Base-by-base conservation (phyloP, 2,329 filamentous ascomycete species). In the Paecilomyces sp. region DNA sequence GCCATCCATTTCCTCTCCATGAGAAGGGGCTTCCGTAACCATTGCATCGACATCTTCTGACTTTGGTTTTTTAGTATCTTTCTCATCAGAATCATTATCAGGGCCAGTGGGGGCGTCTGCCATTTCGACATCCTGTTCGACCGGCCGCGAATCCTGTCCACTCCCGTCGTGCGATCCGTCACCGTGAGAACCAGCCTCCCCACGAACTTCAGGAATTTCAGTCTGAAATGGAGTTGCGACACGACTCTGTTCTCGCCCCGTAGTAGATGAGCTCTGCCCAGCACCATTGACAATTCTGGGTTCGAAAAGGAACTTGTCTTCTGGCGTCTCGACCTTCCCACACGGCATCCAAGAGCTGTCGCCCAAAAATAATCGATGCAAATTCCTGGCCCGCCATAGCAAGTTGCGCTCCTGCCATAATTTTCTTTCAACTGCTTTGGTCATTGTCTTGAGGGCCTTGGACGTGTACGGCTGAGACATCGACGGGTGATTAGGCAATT, bases 341-440 rank as follows among this genome's bases (percentile, higher is more conserved):
- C 79, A 80, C 3, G 85, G 84, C 64, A 84, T 81, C 81, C 84
- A 88, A 13, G 78, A 76, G 12, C 81, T 77, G 66, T 88, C 85
- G 9, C 85, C 85, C 54, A 85, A 76, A 41, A 88, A 80, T 61
- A 83, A 78, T 60, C 81, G 79, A 62, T 85, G 78, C 47, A 88
- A 68, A 60, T 80, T 80, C 67, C 86, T 85, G 22, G 84, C 82
- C 57, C 80, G 80, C 76, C 80, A 83, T 30, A 87, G 74, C 9
- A 80, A 77, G 61, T 79, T 76, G 41, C 80, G 77, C 67, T 88
- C 85, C 66, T 82, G 79, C 36, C 84, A 79, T 52, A 87, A 75
- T 65, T 84, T 84, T 41, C 81, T 77, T 59, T 83, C 79, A 5
- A 84, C 81, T 58, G 83, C 79, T 59, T 76, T 73, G 12, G 82